Base-by-base conservation (phyloP, 1,284 basidiomycete species). In the Austroboletus novae-zelandiae region DNA sequence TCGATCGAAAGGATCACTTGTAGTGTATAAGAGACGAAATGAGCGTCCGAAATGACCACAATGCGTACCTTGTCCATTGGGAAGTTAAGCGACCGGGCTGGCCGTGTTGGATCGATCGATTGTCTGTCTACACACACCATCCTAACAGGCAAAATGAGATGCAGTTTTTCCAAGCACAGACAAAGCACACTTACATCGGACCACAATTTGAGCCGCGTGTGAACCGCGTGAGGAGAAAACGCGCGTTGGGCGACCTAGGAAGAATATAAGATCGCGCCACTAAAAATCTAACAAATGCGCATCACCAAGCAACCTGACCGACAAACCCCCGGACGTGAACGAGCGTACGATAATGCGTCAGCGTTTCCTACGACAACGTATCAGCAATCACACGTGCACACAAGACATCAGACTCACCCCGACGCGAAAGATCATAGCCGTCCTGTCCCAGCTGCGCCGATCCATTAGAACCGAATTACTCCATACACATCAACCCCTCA, bases 321-420 rank as follows among this genome's bases (percentile, higher is more conserved):
- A 89, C 83, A 57, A 90, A 89, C 15, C 86, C 86, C 57, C 80
- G 78, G 6, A 86, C 75, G 55, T 90, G 87, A 1, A 83, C 83
- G n/a, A 90, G 76, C 17, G 81, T 76, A 43, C 84, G 79, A 61
- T 88, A 84, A 4, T 75, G 73, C 3, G 70, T 66, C 52, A 86
- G 77, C 11, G 77, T 76, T 52, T 83, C 77, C 81, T 84, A 49
- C 17, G 31, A 13, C 20, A 5, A 17, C 14, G 11, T 9, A 11
- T 23, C 37, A 23, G 10, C 18, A 39, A 15, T 13, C 17, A 6
- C 8, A 39, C 10, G 18, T 1, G 9, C 14, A 9, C 5, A 4
- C 17, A 5, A 9, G 35, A 2, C 25, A 20, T 17, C 27, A 9
- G 34, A 66, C 75, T 56, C 58, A 84, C 84, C 47, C 79, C 83